phyloP scores from a whole-genome alignment of 352 stramenopile genomes.

The Bremia lactucae region DNA sequence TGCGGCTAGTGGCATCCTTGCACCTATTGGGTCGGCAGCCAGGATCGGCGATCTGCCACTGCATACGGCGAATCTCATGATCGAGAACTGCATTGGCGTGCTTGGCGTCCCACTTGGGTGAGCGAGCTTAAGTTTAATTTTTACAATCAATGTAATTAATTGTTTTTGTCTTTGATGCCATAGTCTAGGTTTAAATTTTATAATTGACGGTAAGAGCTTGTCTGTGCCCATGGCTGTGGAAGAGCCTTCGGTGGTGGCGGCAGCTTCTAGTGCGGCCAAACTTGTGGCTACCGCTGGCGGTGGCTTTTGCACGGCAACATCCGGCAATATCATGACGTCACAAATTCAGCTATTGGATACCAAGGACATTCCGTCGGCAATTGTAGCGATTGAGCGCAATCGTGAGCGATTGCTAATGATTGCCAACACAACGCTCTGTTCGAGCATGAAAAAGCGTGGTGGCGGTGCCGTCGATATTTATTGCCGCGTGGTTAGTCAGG shows the following conservation, averaged over 20 bases:
- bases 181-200: constrained; percentile 76
- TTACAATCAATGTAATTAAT: constrained; percentile 1
- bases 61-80: constrained; percentile 80
- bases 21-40: constrained; percentile 17
- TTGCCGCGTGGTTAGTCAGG: constrained; percentile 62
- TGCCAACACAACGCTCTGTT: constrained; percentile 66
- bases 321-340: constrained; percentile 81
- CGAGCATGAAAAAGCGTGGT: constrained; percentile 81
- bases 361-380: constrained; percentile 40
- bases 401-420: constrained; percentile 50
- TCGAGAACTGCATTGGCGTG: constrained; percentile 85
- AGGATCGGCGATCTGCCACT: constrained; percentile 65
- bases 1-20: constrained; percentile 3
- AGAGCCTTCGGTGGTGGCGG: constrained; percentile 77
- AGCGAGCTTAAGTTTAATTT: constrained; percentile 1
- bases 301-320: constrained; percentile 64
- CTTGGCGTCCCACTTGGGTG: constrained; percentile 75
- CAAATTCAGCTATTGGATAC: constrained; percentile 78
- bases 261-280: constrained; percentile 75
- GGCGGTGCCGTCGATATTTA: constrained; percentile 74
- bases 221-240: constrained; percentile 81
- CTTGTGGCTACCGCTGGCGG: constrained; percentile 58
- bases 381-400: constrained; percentile 39
- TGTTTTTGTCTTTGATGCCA: neutral
- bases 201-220: constrained; percentile 69